Base-by-base conservation (phyloP, 768 basidiomycete species). In the Calocybe gangraenosa region DNA sequence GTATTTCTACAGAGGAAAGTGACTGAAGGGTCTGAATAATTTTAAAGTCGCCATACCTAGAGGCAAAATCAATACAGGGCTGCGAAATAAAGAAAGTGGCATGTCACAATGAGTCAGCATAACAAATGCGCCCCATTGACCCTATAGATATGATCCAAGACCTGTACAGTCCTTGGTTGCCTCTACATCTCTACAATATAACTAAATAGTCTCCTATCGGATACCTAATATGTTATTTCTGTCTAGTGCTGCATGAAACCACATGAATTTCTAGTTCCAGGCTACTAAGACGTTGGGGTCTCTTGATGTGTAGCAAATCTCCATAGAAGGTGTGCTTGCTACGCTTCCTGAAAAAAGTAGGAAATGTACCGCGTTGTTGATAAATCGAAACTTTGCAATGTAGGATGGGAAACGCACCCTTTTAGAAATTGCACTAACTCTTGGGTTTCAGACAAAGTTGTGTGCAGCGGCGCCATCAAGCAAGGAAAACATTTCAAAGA, bases 341-440 rank as follows among this genome's bases (percentile, higher is more conserved):
- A 77, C 79, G 44, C 69, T 92, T 21, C 79, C 87, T 21, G 80
- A 84, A 60, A 83, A 84, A 65, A 75, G 76, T 53, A 76, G 85
- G 58, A 88, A 87, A 58, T 74, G 91, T 42, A 84, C 83, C 4
- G 78, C 89, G 25, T 91, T 91, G 7, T 79, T 96, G 30, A 83
- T 97, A 23, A n/a, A 93, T 98, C 43, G 91, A 96, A 68, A 95
- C 92, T 0, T 69, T 98, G 37, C 96, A 96, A 77, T 97, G 94
- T 95, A 66, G 71, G 82, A 28, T 14, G 2, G 15, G 47, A 15
- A 25, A 42, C 8, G 21, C 8, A 25, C 11, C 19, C 17, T 8
- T 18, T 9, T 4, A 23, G 13, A 35, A 14, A n/a, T 2, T 18
- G 21, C 14, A n/a, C 44, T 44, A 33, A 21, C 44, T 42, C 41